Percentiles rank a stretch among this genome's conserved stretches.
Evolutionary conservation across 192 early-diverging fungal species (phyloP).

Genomic region (Funneliformis geosporum): DNA sequence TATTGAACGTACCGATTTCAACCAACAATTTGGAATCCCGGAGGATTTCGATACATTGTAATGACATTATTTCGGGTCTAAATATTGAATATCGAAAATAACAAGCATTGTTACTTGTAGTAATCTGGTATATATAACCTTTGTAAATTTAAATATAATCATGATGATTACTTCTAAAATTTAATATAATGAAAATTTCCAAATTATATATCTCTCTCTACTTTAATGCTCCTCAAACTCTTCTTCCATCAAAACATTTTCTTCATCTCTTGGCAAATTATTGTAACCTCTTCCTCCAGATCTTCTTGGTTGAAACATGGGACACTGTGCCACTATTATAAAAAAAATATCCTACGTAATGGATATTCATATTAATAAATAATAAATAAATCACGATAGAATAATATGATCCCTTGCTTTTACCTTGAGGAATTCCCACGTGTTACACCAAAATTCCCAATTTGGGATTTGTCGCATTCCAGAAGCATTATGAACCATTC

Average conservation of each 20-base stretch:
- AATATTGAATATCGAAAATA: background rate
- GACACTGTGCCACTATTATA: constrained; percentile 7
- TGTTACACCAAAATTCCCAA: constrained; percentile 42
- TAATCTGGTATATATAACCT: background rate
- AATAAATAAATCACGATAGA: background rate
- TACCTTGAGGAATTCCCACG: constrained; percentile 47
- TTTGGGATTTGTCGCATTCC: constrained; percentile 46
- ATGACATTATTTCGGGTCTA: background rate
- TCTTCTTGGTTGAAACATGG: background rate
- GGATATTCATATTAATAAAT: background rate
- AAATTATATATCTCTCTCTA: background rate
- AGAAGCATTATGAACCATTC: constrained; percentile 41
- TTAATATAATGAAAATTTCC: background rate
- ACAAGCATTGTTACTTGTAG: too few relatives aligned
- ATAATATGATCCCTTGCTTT: background rate
- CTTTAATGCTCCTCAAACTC: constrained; percentile 28
- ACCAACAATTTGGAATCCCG: constrained; percentile 64
- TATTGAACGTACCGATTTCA: constrained; percentile 65
- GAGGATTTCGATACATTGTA: constrained; percentile 73
- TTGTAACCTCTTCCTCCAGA: constrained; percentile 4
- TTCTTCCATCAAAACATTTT: constrained; percentile 14
- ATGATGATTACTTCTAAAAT: background rate
- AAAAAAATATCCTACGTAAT: constrained; percentile 17
- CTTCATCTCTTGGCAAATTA: constrained; percentile 26
- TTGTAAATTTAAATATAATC: background rate